phyloP scores from a whole-genome alignment of 441 rosid genomes.

The Populus hybrid region DNA sequence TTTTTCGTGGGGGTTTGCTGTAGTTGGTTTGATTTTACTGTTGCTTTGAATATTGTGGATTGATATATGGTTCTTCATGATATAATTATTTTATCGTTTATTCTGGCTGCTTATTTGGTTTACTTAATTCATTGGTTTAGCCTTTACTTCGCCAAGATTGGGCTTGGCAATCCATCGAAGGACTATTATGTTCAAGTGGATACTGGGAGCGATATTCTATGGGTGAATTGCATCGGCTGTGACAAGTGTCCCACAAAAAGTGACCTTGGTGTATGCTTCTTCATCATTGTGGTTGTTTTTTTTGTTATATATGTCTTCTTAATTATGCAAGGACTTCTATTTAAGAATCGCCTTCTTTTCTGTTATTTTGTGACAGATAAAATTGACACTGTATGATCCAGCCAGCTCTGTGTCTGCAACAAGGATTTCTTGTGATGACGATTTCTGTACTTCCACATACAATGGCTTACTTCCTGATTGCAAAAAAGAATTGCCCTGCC shows the following conservation, averaged over 20 bases:
- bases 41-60: neutral
- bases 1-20: neutral
- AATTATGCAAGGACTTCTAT: neutral
- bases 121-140: slow-evolving; percentile 39
- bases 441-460: slow-evolving; percentile 55
- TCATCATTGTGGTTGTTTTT: slow-evolving; percentile 11
- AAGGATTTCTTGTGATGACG: slow-evolving; percentile 50
- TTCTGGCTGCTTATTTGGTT: slow-evolving; percentile 23
- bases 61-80: neutral
- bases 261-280: slow-evolving; percentile 61
- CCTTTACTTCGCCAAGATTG: slow-evolving; percentile 78
- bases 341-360: neutral
- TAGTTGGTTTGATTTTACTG: neutral
- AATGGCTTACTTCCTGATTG: slow-evolving; percentile 60
- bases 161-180: slow-evolving; percentile 70
- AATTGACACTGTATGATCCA: slow-evolving; percentile 57
- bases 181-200: slow-evolving; percentile 87
- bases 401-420: slow-evolving; percentile 50
- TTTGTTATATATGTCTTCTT: neutral
- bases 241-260: slow-evolving; percentile 71
- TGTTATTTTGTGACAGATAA: slow-evolving; percentile 41
- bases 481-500: slow-evolving; percentile 47
- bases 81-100: neutral
- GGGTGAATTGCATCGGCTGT: slow-evolving; percentile 88
- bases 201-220: slow-evolving; percentile 88